A percentile compares a stretch with the other conserved stretches of the same genome.
phyloP scores from a whole-genome alignment of 2,329 filamentous ascomycete genomes.

The Dactylellina sp. region DNA sequence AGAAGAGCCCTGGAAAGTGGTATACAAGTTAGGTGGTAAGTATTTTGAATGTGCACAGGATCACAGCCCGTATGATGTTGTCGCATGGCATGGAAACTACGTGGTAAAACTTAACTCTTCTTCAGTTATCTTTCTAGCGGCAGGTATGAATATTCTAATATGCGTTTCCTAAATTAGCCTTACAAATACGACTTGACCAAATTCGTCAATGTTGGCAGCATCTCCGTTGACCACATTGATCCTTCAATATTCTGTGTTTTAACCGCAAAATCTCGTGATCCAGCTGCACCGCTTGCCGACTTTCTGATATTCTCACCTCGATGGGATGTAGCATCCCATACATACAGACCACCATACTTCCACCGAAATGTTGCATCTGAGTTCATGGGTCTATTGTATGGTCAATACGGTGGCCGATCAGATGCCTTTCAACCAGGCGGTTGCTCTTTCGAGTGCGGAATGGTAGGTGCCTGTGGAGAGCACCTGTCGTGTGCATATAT shows the following conservation, averaged over 20 bases:
- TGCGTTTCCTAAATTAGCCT: constrained; percentile 61
- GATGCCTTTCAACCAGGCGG: constrained; percentile 72
- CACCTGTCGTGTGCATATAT: neutral
- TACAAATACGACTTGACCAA: constrained; percentile 71
- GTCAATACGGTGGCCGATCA: constrained; percentile 70
- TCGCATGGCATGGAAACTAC: constrained; percentile 79
- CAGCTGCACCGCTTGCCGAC: constrained; percentile 72
- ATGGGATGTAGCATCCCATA: constrained; percentile 77
- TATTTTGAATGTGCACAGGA: constrained; percentile 72
- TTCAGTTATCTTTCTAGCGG: no score
- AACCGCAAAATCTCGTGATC: constrained; percentile 71
- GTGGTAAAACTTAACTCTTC: no score
- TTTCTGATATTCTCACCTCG: constrained; percentile 79
- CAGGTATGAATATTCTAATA: no score
- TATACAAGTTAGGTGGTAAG: constrained; percentile 73
- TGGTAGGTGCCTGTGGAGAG: constrained; percentile 22
- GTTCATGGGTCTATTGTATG: constrained; percentile 73
- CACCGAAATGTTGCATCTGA: constrained; percentile 77
- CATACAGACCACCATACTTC: constrained; percentile 79
- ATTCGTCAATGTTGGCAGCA: constrained; percentile 71
- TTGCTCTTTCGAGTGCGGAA: constrained; percentile 67
- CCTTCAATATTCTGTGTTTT: constrained; percentile 76
- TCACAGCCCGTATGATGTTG: constrained; percentile 77
- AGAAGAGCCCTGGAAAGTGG: constrained; percentile 70
- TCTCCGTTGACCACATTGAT: constrained; percentile 74